Evolutionary conservation across 352 stramenopile species (phyloP).

Genomic region (Blastocystis sp.): DNA sequence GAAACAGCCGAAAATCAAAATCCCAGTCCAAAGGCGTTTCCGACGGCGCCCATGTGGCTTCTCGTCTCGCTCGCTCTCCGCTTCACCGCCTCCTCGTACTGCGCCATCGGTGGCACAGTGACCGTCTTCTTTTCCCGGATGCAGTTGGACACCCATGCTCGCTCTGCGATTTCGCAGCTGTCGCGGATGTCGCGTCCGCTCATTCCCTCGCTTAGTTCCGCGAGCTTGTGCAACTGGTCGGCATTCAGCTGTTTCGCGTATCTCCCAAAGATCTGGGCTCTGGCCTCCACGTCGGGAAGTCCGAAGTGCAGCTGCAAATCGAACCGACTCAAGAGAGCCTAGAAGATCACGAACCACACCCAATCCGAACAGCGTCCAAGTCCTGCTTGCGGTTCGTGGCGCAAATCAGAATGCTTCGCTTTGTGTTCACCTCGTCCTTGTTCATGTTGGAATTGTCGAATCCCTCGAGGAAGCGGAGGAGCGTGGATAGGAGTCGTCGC

Average conservation of each 20-base stretch:
- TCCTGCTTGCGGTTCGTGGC: conserved; percentile 91
- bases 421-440: conserved; percentile 30
- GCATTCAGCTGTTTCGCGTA: conserved; percentile 86
- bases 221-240: conserved; percentile 83
- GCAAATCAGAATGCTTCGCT: conserved; percentile 83
- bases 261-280: conserved; percentile 85
- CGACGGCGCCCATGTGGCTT: neutral
- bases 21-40: conserved; percentile 17
- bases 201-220: conserved; percentile 82
- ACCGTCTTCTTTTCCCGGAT: conserved; percentile 84
- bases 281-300: conserved; percentile 84
- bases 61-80: conserved; percentile 78
- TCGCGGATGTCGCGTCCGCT: conserved; percentile 92
- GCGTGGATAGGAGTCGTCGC: conserved; percentile 86
- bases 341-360: neutral
- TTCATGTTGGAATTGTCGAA: conserved; percentile 87
- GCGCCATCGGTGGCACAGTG: conserved; percentile 80
- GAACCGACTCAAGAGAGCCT: conserved; percentile 87
- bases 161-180: conserved; percentile 89
- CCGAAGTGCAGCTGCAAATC: conserved; percentile 89
- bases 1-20: conserved; percentile 49
- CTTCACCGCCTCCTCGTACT: conserved; percentile 83
- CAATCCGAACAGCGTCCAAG: conserved; percentile 80
- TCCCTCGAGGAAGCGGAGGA: conserved; percentile 89
- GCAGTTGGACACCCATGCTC: conserved; percentile 88